phyloP scores from a whole-genome alignment of 2,329 filamentous ascomycete species.

The Pyricularia pennisetigena region DNA sequence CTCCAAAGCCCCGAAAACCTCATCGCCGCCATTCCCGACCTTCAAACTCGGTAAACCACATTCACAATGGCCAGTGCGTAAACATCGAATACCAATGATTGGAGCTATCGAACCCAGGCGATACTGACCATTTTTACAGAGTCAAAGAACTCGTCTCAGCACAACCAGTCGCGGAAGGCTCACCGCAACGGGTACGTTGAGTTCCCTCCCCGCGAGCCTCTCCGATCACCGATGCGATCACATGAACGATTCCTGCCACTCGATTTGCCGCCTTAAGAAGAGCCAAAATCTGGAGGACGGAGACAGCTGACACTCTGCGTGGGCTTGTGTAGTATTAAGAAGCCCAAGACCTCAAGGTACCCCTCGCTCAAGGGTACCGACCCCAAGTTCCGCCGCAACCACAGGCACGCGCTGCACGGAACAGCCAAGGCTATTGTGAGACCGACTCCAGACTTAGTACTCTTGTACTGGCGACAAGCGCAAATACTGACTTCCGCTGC shows the following conservation, averaged over 20 bases:
- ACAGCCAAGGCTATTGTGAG: conserved; percentile 90
- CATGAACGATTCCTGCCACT: background rate
- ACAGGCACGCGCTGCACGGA: conserved; percentile 98
- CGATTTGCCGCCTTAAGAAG: background rate
- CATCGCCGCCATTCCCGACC: background rate
- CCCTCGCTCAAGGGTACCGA: conserved; percentile 97
- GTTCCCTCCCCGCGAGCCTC: background rate
- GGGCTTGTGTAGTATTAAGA: conserved; percentile 84
- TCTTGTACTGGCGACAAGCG: background rate
- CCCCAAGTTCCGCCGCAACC: conserved; percentile 99
- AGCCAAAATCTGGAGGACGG: background rate
- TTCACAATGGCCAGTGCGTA: conserved; percentile 64
- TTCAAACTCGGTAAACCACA: conserved; percentile 21
- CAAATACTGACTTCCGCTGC: conserved; percentile 16
- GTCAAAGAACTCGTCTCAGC: conserved; percentile 99
- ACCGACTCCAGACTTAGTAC: background rate
- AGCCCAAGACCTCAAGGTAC: conserved; percentile 98
- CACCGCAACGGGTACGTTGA: conserved; percentile 91
- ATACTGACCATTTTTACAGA: conserved; percentile 44
- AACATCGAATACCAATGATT: background rate
- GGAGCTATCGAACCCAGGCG: background rate
- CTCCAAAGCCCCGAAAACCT: background rate
- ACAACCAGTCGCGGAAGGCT: conserved; percentile 97
- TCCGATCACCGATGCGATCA: background rate
- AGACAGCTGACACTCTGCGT: background rate